Conservation (phyloP, 805 yeast genomes). For the Cyberlindnera petersonii region DNA sequence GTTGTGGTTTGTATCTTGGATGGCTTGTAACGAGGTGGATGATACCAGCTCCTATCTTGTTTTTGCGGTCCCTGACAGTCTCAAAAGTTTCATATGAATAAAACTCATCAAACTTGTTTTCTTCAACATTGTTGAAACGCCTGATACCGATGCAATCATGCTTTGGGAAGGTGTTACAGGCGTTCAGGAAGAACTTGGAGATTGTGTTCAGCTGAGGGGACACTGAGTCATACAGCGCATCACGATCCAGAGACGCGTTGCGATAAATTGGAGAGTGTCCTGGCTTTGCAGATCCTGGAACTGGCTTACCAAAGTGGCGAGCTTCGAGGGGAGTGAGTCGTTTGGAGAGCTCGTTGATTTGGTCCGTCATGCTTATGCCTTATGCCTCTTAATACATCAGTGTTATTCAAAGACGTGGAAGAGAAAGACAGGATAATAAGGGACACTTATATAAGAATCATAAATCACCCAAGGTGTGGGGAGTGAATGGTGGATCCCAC, state of each 20-base stretch:
- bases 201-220: constrained; percentile 35
- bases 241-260: constrained; percentile 24
- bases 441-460: no score
- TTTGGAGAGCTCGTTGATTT: constrained; percentile 5
- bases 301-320: constrained; percentile 5
- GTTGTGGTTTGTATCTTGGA: constrained; percentile 8
- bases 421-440: no score
- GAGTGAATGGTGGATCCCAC: no score
- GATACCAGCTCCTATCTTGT: constrained; percentile 39
- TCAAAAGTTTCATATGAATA: constrained; percentile 28
- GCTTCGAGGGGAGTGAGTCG: constrained; percentile 2
- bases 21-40: constrained; percentile 26
- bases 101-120: constrained; percentile 20
- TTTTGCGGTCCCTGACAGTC: constrained; percentile 32
- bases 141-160: constrained; percentile 38
- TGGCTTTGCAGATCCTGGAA: constrained; percentile 37
- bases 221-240: constrained; percentile 20
- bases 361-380: constrained; percentile 1
- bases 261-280: constrained; percentile 47
- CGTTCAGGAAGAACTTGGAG: constrained; percentile 33
- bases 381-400: no score
- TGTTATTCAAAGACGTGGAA: no score
- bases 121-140: constrained; percentile 20
- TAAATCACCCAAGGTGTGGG: no score
- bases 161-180: constrained; percentile 29